Evolutionary conservation across 768 basidiomycete species (phyloP).

Genomic region (Suillus cothurnatus): DNA sequence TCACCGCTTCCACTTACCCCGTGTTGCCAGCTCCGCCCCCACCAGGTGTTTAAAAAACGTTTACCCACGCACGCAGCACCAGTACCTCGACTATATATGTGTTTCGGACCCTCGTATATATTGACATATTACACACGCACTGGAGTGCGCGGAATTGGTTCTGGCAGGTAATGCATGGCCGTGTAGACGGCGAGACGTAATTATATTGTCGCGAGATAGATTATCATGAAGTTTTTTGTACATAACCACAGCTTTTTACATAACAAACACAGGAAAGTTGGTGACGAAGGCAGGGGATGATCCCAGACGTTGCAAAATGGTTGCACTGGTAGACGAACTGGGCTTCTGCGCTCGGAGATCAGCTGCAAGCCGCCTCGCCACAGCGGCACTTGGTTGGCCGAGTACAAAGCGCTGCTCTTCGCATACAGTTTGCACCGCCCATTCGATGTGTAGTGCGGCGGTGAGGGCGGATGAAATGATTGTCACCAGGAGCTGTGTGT

Average conservation of each 20-base stretch:
- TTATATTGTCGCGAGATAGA: background rate
- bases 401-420: slow-evolving; percentile 52
- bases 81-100: slow-evolving; percentile 16
- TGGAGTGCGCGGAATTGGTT: background rate
- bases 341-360: slow-evolving; percentile 56
- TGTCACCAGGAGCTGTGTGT: slow-evolving; percentile 64
- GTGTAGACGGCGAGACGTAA: background rate
- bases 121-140: background rate
- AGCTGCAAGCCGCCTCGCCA: slow-evolving; percentile 67
- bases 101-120: background rate
- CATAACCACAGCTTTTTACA: slow-evolving; percentile 27
- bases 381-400: slow-evolving; percentile 62
- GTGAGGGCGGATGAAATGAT: slow-evolving; percentile 68
- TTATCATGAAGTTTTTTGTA: background rate
- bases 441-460: slow-evolving; percentile 69
- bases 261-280: slow-evolving; percentile 71
- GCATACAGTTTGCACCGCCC: slow-evolving; percentile 58
- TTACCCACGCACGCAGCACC: slow-evolving; percentile 33
- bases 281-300: slow-evolving; percentile 67
- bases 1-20: slow-evolving; percentile 8
- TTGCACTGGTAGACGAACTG: slow-evolving; percentile 49
- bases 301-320: slow-evolving; percentile 60
- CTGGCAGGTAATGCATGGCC: background rate
- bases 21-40: slow-evolving; percentile 46
- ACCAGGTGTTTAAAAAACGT: slow-evolving; percentile 43